Evolutionary conservation across 306 rosid species (phyloP).

Genomic region (Dalbergia cultrata): DNA sequence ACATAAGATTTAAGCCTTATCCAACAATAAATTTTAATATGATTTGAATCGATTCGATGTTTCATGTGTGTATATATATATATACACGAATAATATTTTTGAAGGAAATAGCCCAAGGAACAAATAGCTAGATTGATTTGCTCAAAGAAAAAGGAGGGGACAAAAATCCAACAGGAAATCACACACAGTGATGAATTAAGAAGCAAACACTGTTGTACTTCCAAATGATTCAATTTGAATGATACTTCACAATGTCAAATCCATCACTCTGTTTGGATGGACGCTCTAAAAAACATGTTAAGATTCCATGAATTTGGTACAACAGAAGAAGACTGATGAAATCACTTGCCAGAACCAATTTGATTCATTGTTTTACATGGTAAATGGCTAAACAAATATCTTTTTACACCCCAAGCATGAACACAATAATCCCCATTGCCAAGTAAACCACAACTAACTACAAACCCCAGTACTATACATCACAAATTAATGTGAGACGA

Average conservation of each 20-base stretch:
- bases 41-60: too few species aligned
- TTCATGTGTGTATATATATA: too few species aligned
- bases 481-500: constrained; percentile 29
- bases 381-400: constrained; percentile 22
- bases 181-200: background rate
- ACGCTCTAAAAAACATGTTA: constrained; percentile 13
- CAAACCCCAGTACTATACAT: constrained; percentile 34
- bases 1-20: too few species aligned
- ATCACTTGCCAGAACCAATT: constrained; percentile 25
- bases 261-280: constrained; percentile 25
- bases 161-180: constrained; percentile 1
- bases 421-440: constrained; percentile 12
- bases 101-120: too few species aligned
- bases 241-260: background rate
- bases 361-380: constrained; percentile 25
- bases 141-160: background rate
- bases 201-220: constrained; percentile 11
- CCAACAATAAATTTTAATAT: too few species aligned
- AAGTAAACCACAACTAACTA: constrained; percentile 19
- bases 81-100: too few species aligned
- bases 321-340: background rate
- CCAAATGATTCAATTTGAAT: background rate
- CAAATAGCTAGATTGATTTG: background rate
- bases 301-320: constrained; percentile 23
- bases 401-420: constrained; percentile 28